Conservation (phyloP, 192 early-diverging fungal species). For the Backusella morwellensis region DNA sequence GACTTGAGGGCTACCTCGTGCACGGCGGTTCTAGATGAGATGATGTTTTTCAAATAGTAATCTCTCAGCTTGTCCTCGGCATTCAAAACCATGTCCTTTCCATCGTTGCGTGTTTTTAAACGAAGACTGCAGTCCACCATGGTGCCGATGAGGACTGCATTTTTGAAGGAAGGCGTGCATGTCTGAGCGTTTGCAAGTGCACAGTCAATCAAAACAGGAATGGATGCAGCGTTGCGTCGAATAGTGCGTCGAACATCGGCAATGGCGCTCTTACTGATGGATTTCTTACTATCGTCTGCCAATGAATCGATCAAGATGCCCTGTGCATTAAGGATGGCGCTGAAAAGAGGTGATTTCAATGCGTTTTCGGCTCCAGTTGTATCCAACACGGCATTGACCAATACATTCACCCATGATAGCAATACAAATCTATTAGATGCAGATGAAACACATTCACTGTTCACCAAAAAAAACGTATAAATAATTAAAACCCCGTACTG, state of each 20-base stretch:
- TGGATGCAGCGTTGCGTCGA: conserved; percentile 44
- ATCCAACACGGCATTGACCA: conserved; percentile 40
- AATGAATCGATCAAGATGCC: conserved; percentile 53
- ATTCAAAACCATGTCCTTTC: conserved; percentile 35
- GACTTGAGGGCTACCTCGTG: conserved; percentile 40
- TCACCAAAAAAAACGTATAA: not conserved
- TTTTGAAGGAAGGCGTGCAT: conserved; percentile 43
- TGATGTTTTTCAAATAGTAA: conserved; percentile 56
- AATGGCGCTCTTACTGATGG: conserved; percentile 50
- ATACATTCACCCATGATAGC: conserved; percentile 61
- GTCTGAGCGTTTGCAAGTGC: conserved; percentile 40
- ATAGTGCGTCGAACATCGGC: conserved; percentile 58
- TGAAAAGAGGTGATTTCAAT: conserved; percentile 24
- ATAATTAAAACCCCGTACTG: not conserved
- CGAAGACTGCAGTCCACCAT: conserved; percentile 56
- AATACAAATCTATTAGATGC: conserved; percentile 58
- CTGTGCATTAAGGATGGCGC: conserved; percentile 41
- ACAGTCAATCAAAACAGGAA: conserved; percentile 52
- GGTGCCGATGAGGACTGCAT: conserved; percentile 61
- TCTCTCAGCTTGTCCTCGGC: conserved; percentile 50
- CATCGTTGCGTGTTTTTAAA: conserved; percentile 36
- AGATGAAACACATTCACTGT: conserved; percentile 44
- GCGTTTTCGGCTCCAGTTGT: conserved; percentile 19
- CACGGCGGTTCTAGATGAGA: conserved; percentile 53
- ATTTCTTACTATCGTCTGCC: conserved; percentile 43